Evolutionary conservation across 2,329 filamentous ascomycete species (phyloP).

Genomic region (Sporothrix curviconia): DNA sequence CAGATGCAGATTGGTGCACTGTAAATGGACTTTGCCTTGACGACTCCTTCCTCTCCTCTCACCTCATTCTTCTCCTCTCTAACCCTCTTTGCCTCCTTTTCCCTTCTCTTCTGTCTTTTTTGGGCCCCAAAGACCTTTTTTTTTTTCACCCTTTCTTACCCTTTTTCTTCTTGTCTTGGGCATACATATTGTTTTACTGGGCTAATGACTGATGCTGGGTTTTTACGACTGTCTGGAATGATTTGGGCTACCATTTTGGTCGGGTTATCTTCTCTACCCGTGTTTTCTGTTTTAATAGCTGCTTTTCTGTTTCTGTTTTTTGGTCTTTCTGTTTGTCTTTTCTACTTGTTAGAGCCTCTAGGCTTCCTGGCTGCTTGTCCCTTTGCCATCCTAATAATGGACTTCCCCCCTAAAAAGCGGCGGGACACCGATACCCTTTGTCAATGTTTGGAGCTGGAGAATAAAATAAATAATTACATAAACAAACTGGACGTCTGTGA

Average conservation of each 20-base stretch:
- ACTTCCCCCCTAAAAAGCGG: neutral
- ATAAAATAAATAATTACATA: neutral
- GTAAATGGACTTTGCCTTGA: no score
- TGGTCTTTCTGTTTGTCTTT: neutral
- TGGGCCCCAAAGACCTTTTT: neutral
- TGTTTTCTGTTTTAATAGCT: constrained; percentile 6
- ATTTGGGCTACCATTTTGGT: neutral
- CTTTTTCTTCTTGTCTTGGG: neutral
- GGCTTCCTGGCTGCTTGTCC: neutral
- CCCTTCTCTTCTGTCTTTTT: neutral
- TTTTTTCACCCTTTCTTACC: neutral
- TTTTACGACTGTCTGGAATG: constrained; percentile 8
- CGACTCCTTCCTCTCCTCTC: neutral
- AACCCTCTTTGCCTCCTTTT: neutral
- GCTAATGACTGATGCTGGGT: constrained; percentile 12
- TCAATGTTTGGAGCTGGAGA: neutral
- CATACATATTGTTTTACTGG: constrained; percentile 8
- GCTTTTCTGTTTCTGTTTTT: neutral
- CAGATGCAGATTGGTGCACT: constrained; percentile 39
- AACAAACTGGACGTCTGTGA: neutral
- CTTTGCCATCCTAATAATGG: neutral
- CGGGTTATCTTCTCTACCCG: neutral
- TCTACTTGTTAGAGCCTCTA: constrained; percentile 3
- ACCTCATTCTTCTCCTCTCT: neutral
- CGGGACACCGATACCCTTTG: constrained; percentile 17